phyloP scores from a whole-genome alignment of 495 filamentous ascomycete genomes.

The Aspergillus taichungensis region DNA sequence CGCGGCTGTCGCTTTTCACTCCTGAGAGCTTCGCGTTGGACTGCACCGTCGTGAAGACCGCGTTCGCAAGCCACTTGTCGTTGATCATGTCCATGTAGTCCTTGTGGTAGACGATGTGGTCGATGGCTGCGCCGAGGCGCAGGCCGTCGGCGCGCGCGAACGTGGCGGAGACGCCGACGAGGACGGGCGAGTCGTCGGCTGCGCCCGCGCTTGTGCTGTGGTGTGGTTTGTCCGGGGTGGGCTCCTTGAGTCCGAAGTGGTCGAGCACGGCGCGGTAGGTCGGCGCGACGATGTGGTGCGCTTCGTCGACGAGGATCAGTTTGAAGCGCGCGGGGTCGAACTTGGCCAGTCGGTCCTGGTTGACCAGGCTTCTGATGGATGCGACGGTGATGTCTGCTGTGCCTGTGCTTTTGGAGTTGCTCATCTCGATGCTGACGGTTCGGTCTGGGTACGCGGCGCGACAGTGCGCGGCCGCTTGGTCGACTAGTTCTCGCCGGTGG shows the following conservation, averaged over 20 bases:
- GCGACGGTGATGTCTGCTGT: constrained; percentile 87
- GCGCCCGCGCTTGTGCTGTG: too few relatives aligned
- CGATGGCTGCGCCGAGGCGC: constrained; percentile 78
- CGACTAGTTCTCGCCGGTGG: constrained; percentile 89
- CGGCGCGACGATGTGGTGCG: constrained; percentile 90
- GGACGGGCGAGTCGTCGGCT: constrained; percentile 52
- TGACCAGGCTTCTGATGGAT: constrained; percentile 74
- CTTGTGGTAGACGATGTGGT: constrained; percentile 95
- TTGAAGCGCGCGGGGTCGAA: constrained; percentile 79
- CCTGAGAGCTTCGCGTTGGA: constrained; percentile 65
- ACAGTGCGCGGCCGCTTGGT: constrained; percentile 87
- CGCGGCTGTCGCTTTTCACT: constrained; percentile 54
- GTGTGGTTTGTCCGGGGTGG: too few relatives aligned
- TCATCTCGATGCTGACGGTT: constrained; percentile 85
- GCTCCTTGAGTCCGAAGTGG: constrained; percentile 63
- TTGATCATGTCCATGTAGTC: constrained; percentile 96
- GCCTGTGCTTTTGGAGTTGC: constrained; percentile 60
- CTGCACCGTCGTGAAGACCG: constrained; percentile 86
- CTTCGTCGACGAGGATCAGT: constrained; percentile 89
- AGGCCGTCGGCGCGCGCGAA: constrained; percentile 84
- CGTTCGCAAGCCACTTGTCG: constrained; percentile 74
- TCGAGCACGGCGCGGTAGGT: constrained; percentile 63
- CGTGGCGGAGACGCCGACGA: constrained; percentile 92
- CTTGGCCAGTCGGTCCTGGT: constrained; percentile 63
- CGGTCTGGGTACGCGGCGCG: constrained; percentile 67